Evolutionary conservation across 2,329 filamentous ascomycete genomes (phyloP).

Genomic region (Aschersonia sp.): DNA sequence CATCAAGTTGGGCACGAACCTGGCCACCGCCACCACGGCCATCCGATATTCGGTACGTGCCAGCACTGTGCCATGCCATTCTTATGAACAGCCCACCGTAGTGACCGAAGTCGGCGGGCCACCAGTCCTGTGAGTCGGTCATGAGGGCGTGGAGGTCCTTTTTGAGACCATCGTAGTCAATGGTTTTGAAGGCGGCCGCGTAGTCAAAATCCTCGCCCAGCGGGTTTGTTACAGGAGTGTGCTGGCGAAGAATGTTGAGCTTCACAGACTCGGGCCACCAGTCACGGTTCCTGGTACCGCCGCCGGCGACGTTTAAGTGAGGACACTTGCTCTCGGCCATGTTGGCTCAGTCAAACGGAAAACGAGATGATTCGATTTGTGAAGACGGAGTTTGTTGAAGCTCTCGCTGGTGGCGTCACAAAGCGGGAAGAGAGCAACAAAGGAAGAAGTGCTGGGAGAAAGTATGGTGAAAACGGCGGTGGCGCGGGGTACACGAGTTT

Average conservation of each 20-base stretch:
- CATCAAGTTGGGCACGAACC: slow-evolving; percentile 8
- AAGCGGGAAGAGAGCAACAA: too few relatives aligned
- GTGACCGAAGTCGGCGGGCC: slow-evolving; percentile 71
- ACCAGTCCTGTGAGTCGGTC: slow-evolving; percentile 69
- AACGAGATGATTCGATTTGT: not conserved
- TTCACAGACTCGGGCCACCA: slow-evolving; percentile 61
- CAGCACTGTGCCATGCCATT: slow-evolving; percentile 69
- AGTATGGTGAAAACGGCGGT: not conserved
- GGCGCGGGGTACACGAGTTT: not conserved
- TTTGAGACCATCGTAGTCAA: slow-evolving; percentile 49
- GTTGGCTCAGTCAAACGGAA: not conserved
- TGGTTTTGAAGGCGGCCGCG: slow-evolving; percentile 52
- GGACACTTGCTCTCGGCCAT: slow-evolving; percentile 18
- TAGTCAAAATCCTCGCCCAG: slow-evolving; percentile 56
- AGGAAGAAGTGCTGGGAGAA: not conserved
- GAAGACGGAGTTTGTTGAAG: not conserved
- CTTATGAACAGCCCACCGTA: slow-evolving; percentile 70
- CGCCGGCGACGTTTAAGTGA: slow-evolving; percentile 33
- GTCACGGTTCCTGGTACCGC: slow-evolving; percentile 53
- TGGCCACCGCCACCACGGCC: slow-evolving; percentile 61
- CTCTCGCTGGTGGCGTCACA: not conserved
- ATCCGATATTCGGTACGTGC: slow-evolving; percentile 62
- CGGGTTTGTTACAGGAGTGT: slow-evolving; percentile 49
- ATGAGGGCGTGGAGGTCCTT: slow-evolving; percentile 57
- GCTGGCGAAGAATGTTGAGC: slow-evolving; percentile 61